phyloP scores from a whole-genome alignment of 192 early-diverging fungal genomes.

The Podochytrium sp. region DNA sequence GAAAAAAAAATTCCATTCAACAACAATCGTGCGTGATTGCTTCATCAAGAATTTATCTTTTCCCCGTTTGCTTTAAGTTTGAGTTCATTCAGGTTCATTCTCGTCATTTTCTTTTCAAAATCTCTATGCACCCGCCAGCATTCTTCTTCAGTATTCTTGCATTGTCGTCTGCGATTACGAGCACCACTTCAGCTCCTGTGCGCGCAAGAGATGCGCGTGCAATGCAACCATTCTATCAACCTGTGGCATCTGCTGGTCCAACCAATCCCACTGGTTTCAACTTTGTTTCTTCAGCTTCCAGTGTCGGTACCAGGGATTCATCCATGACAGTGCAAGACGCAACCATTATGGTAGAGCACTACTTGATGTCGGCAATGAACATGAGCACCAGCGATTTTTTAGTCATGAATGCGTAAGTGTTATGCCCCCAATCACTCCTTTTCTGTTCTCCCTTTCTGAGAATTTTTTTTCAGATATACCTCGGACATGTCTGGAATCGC shows the following conservation, averaged over 20 bases:
- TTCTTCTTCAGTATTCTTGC: constrained; percentile 9
- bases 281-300: not conserved
- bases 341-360: not conserved
- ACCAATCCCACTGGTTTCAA: not conserved
- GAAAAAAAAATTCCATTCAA: no score
- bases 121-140: not conserved
- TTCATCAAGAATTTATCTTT: no score
- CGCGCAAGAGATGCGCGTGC: not conserved
- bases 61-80: no score
- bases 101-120: constrained; percentile 13
- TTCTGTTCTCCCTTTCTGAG: no score
- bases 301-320: not conserved
- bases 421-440: no score
- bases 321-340: not conserved
- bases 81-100: no score
- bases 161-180: not conserved
- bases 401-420: not conserved
- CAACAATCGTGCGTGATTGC: no score
- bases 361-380: not conserved
- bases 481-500: not conserved
- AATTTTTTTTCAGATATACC: not conserved
- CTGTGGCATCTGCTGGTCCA: not conserved
- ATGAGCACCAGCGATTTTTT: not conserved
- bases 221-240: not conserved
- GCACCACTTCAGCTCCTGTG: not conserved